Conservation (phyloP, 2,329 filamentous ascomycete genomes). For the Teratosphaeria pseudoeucalypti region DNA sequence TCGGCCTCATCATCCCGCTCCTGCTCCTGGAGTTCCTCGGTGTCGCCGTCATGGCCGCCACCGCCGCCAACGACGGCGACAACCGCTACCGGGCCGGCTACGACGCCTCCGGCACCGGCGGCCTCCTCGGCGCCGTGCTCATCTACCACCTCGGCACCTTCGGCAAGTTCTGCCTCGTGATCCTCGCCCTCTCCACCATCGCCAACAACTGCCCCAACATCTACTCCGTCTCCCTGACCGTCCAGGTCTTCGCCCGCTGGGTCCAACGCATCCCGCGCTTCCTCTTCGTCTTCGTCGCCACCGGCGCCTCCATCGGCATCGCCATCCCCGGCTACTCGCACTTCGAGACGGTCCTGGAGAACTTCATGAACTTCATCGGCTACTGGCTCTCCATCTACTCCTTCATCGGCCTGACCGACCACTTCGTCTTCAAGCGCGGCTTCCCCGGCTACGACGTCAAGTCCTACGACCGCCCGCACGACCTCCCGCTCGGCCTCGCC, state of each 20-base stretch:
- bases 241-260: constrained; percentile 53
- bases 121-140: constrained; percentile 55
- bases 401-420: constrained; percentile 54
- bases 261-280: constrained; percentile 56
- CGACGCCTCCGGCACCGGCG: constrained; percentile 49
- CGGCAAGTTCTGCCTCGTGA: constrained; percentile 55
- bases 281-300: constrained; percentile 54
- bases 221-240: constrained; percentile 57
- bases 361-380: constrained; percentile 52
- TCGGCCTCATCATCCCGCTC: constrained; percentile 59
- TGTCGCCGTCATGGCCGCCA: constrained; percentile 58
- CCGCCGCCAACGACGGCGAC: constrained; percentile 41
- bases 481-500: constrained; percentile 54
- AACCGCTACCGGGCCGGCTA: constrained; percentile 50
- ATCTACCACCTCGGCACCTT: constrained; percentile 54
- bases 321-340: constrained; percentile 58
- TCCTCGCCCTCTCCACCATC: constrained; percentile 35
- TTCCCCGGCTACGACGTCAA: constrained; percentile 50
- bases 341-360: constrained; percentile 55
- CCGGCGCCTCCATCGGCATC: constrained; percentile 55
- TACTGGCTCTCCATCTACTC: constrained; percentile 71
- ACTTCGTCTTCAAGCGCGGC: constrained; percentile 57
- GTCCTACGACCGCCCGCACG: constrained; percentile 46
- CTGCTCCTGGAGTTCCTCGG: constrained; percentile 66
- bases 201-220: constrained; percentile 39